These are phyloP conservation scores for Climacium dendroides DNA, from an alignment of 225 moss, liverwort and hornwort species.

Conservation along the genomic window DNA sequence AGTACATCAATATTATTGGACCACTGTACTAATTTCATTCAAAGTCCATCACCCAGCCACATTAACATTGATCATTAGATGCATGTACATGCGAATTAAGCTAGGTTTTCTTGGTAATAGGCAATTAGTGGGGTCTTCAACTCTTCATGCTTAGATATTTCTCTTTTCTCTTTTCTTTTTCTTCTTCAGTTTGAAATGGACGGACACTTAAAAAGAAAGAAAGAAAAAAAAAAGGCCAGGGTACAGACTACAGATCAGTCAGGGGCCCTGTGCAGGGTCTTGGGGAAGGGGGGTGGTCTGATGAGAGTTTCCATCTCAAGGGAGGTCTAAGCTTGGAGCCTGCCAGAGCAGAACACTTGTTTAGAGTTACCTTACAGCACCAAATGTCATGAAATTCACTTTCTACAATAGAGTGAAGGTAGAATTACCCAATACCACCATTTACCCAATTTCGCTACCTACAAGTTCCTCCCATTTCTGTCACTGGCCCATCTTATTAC, in stretches of 20 bases:
- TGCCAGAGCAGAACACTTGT: neutral
- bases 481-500: too few species aligned
- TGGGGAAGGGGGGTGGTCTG: too few species aligned
- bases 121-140: neutral
- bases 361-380: neutral
- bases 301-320: too few species aligned
- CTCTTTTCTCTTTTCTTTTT: too few species aligned
- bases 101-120: neutral
- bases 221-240: too few species aligned
- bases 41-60: neutral
- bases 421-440: too few species aligned
- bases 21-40: neutral
- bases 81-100: neutral
- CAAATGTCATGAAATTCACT: neutral
- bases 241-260: neutral
- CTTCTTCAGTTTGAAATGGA: neutral
- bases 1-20: neutral
- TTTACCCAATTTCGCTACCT: too few species aligned
- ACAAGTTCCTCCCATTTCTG: too few species aligned
- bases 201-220: neutral
- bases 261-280: neutral
- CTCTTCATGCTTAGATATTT: neutral
- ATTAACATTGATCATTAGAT: neutral
- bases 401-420: neutral
- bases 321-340: too few species aligned